Base-by-base conservation (phyloP, 371 early-diverging fungal genomes). In the Conidiobolus incongruus region DNA sequence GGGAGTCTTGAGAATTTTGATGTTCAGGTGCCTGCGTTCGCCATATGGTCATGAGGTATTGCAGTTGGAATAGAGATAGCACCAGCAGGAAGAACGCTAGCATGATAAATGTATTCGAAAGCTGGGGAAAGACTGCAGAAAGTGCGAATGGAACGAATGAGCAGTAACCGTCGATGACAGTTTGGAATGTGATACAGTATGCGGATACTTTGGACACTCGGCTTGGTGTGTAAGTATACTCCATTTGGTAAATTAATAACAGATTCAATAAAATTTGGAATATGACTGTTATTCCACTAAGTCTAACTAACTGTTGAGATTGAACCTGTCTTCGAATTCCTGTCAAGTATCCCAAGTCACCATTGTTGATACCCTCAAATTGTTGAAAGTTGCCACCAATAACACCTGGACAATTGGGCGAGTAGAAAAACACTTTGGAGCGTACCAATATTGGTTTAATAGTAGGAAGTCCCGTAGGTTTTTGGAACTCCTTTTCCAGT, bases 371-470 rank as follows among this genome's bases (percentile, higher is more conserved):
- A n/a, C n/a, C n/a, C n/a, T n/a, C n/a, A n/a, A n/a, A n/a, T n/a
- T n/a, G n/a, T n/a, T n/a, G n/a, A n/a, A n/a, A n/a, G n/a, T n/a
- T n/a, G n/a, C n/a, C n/a, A n/a, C n/a, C n/a, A n/a, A n/a, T n/a
- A 13, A 43, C 10, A 3, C 23, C 43, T 12, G 43, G 43, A 21
- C 43, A 43, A 34, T 43, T 43, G 4, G 43, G 43, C 7, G 43
- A 43, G 10, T 31, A 29, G 12, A 43, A 5, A 17, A 43, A 43
- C 4, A 22, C 6, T 12, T 43, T 43, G 15, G 35, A 12, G 6
- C 13, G 5, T 4, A 43, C 5, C 4, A 7, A n/a, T 11, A 43
- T 43, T 4, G 43, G 21, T 11, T 10, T 15, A 12, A 43, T 43
- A 7, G 43, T 43, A 6, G 43, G 34, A 10, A 43, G n/a, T 2